Base-by-base conservation (phyloP, 805 yeast species). In the Candida tammaniensis region DNA sequence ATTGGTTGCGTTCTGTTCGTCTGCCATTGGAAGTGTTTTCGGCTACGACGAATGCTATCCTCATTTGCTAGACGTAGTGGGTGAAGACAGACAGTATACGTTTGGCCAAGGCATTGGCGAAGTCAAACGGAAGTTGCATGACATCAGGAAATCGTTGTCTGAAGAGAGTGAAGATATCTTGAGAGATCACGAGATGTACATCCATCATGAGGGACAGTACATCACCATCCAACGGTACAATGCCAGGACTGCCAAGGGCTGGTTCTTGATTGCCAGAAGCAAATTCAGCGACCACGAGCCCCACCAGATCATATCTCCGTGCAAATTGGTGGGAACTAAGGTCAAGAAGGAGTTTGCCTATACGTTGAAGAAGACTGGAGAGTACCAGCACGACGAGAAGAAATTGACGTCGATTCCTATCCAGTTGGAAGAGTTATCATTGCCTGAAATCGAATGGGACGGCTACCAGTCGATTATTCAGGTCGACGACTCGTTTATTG, bases 1-100 rank as follows among this genome's bases (percentile, higher is more conserved):
- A 0, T 68, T 91, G 33, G 97, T 93, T 4, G 82, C 97, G 0
- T 76, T 91, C 55, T 89, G 98, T 50, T 79, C 94, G 1, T 85
- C 95, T 34, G 96, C 97, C 1, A 82, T 88, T 29, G 98, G 98
- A 3, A 82, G 96, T 1, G 94, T 87, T 0, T 81, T 85, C 60
- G 98, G 98, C 11, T 88, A 78, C 49, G 98, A 91, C 52, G 98
- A 91, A 60, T 76, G 91, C 33, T 93, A 82, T 57, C 97, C 97
- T 6, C 68, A 74, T 24, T 63, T 87, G 17, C 64, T 93, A 28
- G 82, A 89, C 52, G 81, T 91, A 26, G 98, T 91, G 12, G 62
- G 69, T 25, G 98, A 91, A 53, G 64, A 59, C 4, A 72, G 95
- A 40, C 61, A 59, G 4, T 91, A 91, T 50, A 62, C 74, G 2